Evolutionary conservation across 805 yeast genomes (phyloP).

Genomic region (Candida sonorensis): DNA sequence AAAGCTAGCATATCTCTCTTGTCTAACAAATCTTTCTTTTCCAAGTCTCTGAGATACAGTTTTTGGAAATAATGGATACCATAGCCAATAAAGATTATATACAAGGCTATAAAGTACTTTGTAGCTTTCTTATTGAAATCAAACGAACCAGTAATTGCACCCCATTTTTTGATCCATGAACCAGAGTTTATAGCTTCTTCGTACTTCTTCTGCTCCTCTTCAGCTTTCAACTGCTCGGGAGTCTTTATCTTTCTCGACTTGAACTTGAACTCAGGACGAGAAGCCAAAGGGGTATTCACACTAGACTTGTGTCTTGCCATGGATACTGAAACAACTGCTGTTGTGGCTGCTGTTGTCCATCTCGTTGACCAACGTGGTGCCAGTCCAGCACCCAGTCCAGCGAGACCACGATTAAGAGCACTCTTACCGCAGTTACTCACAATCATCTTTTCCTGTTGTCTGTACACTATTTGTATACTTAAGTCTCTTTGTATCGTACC

Average conservation of each 20-base stretch:
- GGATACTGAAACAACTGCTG: too few relatives aligned
- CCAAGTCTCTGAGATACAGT: slow-evolving; percentile 57
- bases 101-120: slow-evolving; percentile 54
- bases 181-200: slow-evolving; percentile 29
- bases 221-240: slow-evolving; percentile 22
- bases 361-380: too few relatives aligned
- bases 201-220: slow-evolving; percentile 22
- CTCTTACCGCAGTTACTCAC: too few relatives aligned
- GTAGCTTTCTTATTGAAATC: slow-evolving; percentile 59
- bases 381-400: too few relatives aligned
- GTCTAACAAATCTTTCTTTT: slow-evolving; percentile 32
- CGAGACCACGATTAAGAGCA: too few relatives aligned
- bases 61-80: slow-evolving; percentile 64
- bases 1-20: slow-evolving; percentile 16
- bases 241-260: slow-evolving; percentile 23
- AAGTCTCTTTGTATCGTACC: too few relatives aligned
- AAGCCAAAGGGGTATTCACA: neutral
- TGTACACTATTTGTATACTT: too few relatives aligned
- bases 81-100: slow-evolving; percentile 46
- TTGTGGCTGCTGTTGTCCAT: too few relatives aligned
- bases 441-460: too few relatives aligned
- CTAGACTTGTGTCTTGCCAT: too few relatives aligned
- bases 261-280: slow-evolving; percentile 22
- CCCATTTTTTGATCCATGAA: slow-evolving; percentile 36
- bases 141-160: slow-evolving; percentile 46